A percentile compares a stretch with the other conserved stretches of the same genome.
phyloP scores from a whole-genome alignment of 2,329 filamentous ascomycete species.

The Plectosphaerella sp. region DNA sequence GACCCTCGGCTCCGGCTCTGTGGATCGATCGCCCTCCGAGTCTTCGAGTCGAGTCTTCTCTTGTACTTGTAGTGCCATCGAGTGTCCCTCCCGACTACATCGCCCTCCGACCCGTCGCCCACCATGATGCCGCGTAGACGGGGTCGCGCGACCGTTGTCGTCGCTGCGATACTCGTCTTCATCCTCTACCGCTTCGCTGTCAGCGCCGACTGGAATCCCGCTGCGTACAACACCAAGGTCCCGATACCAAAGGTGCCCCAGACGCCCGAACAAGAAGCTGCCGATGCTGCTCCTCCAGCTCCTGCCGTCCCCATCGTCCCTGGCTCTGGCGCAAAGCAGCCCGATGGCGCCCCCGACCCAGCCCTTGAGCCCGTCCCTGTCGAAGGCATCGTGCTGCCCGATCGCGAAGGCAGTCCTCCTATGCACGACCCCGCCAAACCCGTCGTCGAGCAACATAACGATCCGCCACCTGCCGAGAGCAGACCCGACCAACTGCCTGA shows the following conservation, averaged over 20 bases:
- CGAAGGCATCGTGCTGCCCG: no score
- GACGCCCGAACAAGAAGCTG: neutral
- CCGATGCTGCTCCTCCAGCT: neutral
- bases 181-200: constrained; percentile 45
- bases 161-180: constrained; percentile 50
- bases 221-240: neutral
- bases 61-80: neutral
- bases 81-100: neutral
- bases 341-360: no score
- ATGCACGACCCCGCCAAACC: no score
- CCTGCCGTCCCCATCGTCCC: no score
- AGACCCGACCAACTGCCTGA: no score
- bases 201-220: constrained; percentile 30
- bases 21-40: neutral
- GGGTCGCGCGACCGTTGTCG: constrained; percentile 56
- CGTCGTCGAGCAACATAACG: no score
- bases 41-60: neutral
- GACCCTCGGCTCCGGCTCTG: neutral
- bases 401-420: no score
- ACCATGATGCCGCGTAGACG: constrained; percentile 53
- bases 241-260: neutral
- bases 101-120: constrained; percentile 1
- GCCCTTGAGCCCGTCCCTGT: no score
- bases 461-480: no score
- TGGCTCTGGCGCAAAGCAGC: no score